These are phyloP conservation scores for Chaetomidium leptoderma DNA, from an alignment of 495 filamentous ascomycete species.

Conservation along the genomic window DNA sequence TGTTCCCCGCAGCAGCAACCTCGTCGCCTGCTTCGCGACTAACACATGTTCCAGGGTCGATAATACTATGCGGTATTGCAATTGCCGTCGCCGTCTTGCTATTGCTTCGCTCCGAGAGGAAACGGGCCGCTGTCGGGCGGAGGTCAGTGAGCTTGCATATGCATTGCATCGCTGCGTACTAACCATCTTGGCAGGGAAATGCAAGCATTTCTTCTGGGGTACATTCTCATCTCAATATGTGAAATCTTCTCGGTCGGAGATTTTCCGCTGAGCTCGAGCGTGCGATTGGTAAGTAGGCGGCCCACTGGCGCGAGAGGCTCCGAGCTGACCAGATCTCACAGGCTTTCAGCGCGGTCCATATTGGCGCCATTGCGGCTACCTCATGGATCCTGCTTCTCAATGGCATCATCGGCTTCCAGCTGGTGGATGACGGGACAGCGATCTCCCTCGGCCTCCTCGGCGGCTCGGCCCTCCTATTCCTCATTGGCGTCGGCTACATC, in stretches of 20 bases:
- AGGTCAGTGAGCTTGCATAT: slow-evolving; percentile 53
- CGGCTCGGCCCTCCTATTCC: slow-evolving; percentile 63
- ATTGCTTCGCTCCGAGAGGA: slow-evolving; percentile 78
- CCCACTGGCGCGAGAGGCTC: background rate
- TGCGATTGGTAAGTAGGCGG: slow-evolving; percentile 56
- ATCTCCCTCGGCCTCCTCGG: slow-evolving; percentile 72
- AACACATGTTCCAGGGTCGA: slow-evolving; percentile 68
- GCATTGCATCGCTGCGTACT: slow-evolving; percentile 15
- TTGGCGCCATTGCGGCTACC: slow-evolving; percentile 82
- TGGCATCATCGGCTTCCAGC: slow-evolving; percentile 84
- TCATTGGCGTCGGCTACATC: slow-evolving; percentile 92
- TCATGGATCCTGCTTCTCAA: slow-evolving; percentile 91
- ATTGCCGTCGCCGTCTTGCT: slow-evolving; percentile 63
- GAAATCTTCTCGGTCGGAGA: slow-evolving; percentile 94
- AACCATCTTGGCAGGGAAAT: slow-evolving; percentile 67
- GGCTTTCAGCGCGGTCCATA: slow-evolving; percentile 90
- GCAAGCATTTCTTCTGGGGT: slow-evolving; percentile 85
- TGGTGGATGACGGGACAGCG: slow-evolving; percentile 89
- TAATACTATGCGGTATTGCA: slow-evolving; percentile 72
- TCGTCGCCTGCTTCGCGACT: slow-evolving; percentile 14
- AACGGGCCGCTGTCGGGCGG: slow-evolving; percentile 89
- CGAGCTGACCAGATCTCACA: slow-evolving; percentile 33
- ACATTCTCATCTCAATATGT: slow-evolving; percentile 84
- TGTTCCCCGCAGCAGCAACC: background rate
- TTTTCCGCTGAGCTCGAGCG: slow-evolving; percentile 66